A percentile compares a stretch with the other conserved stretches of the same genome.
These are phyloP conservation scores for Craterostigma plantagineum DNA, from an alignment of 257 asterid genomes.

Conservation along the genomic window DNA sequence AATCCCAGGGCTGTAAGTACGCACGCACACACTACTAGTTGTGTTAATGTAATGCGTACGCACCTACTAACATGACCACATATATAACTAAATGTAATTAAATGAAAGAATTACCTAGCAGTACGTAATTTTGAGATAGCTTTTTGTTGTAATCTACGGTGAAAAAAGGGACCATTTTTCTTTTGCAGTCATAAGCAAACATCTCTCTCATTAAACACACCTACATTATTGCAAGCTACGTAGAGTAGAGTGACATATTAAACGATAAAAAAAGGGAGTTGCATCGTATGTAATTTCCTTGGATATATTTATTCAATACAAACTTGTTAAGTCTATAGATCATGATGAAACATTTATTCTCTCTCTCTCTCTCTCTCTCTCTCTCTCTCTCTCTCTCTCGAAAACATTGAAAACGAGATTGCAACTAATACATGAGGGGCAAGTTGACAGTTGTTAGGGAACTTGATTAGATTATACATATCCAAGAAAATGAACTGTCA, in stretches of 20 bases:
- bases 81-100: no score
- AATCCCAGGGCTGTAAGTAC: slow-evolving; percentile 27
- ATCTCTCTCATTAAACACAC: no score
- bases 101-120: not conserved
- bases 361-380: no score
- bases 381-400: not conserved
- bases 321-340: no score
- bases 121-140: not conserved
- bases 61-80: slow-evolving; percentile 10
- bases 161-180: slow-evolving; percentile 7
- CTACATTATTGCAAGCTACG: slow-evolving; percentile 10
- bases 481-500: slow-evolving; percentile 5
- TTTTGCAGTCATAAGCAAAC: slow-evolving; percentile 43
- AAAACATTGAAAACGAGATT: not conserved
- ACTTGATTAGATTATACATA: no score
- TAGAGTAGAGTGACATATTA: slow-evolving; percentile 9
- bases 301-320: not conserved
- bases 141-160: not conserved
- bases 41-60: slow-evolving; percentile 12
- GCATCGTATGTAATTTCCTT: not conserved
- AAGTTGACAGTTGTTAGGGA: slow-evolving; percentile 12
- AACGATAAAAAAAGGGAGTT: not conserved
- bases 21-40: not conserved
- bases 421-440: slow-evolving; percentile 1
- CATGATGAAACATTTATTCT: no score